phyloP scores from a whole-genome alignment of 192 early-diverging fungal genomes.

The Coemansia sp. region DNA sequence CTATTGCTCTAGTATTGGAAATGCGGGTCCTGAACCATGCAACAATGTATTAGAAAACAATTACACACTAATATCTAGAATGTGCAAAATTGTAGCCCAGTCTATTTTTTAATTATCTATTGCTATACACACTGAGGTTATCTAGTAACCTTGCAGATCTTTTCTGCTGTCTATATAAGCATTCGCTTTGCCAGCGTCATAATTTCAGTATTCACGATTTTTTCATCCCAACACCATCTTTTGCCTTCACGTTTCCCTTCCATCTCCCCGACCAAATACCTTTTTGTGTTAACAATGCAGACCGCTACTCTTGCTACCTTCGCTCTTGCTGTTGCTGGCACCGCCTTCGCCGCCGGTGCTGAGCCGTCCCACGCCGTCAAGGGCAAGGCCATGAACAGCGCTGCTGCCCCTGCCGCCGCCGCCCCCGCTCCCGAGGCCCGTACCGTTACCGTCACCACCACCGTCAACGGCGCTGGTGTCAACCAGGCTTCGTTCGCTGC shows the following conservation, averaged over 20 bases:
- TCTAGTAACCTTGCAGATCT: too few relatives aligned
- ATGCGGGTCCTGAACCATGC: too few relatives aligned
- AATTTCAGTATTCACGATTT: too few relatives aligned
- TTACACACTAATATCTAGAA: too few relatives aligned
- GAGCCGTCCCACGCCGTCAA: conserved; percentile 25
- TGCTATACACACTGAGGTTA: too few relatives aligned
- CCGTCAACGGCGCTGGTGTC: conserved; percentile 27
- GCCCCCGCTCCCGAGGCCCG: conserved; percentile 37
- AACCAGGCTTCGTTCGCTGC: conserved; percentile 46
- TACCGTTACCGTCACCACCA: conserved; percentile 45
- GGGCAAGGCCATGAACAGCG: conserved; percentile 19
- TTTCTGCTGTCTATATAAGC: too few relatives aligned
- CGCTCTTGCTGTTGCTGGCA: conserved; percentile 42
- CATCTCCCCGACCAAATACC: neutral
- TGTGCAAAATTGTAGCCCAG: too few relatives aligned
- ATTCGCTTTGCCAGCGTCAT: too few relatives aligned
- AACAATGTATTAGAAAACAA: too few relatives aligned
- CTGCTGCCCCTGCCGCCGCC: conserved; percentile 6
- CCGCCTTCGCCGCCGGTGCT: conserved; percentile 37
- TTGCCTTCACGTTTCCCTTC: neutral
- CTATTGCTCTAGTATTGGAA: too few relatives aligned
- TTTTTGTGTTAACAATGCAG: conserved; percentile 28
- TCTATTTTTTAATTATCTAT: too few relatives aligned
- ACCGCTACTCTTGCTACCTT: conserved; percentile 31
- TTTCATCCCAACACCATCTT: too few relatives aligned